Percentiles rank a stretch among this genome's conserved stretches.
Evolutionary conservation across 257 asterid genomes (phyloP).

Genomic region (Przewalskia tangutica): DNA sequence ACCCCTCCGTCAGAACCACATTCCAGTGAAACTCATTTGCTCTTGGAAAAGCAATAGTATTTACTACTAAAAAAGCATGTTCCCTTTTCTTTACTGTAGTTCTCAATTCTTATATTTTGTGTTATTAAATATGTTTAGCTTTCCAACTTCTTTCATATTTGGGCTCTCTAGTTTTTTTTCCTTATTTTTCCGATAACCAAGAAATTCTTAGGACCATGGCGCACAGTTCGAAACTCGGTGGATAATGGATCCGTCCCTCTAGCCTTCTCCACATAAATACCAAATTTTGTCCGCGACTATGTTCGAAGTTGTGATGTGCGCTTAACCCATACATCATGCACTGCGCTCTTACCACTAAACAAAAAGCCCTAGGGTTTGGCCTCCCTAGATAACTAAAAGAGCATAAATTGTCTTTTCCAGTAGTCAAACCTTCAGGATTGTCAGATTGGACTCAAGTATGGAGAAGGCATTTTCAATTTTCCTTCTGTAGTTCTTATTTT

Average conservation of each 20-base stretch:
- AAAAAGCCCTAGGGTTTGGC: not conserved
- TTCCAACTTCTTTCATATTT: not conserved
- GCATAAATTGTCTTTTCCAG: not conserved
- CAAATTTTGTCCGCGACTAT: not conserved
- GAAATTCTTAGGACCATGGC: not conserved
- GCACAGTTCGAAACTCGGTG: not conserved
- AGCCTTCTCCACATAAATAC: not conserved
- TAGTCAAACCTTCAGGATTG: not conserved
- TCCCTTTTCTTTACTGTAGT: not conserved
- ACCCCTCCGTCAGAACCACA: not conserved
- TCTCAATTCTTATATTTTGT: not conserved
- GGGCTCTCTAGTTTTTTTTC: not conserved
- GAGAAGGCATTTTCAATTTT: not conserved
- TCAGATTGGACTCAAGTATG: not conserved
- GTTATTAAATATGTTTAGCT: not conserved
- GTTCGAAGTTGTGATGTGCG: not conserved
- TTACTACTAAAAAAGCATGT: not conserved
- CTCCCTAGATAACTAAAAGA: not conserved
- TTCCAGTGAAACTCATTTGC: not conserved
- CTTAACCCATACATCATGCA: not conserved
- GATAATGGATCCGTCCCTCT: not conserved
- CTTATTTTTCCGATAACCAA: not conserved
- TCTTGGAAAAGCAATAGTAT: not conserved
- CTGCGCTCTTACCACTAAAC: not conserved
- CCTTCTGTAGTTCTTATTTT: not conserved